Base-by-base conservation (phyloP, 2,329 filamentous ascomycete species). In the Colletotrichum sp. region DNA sequence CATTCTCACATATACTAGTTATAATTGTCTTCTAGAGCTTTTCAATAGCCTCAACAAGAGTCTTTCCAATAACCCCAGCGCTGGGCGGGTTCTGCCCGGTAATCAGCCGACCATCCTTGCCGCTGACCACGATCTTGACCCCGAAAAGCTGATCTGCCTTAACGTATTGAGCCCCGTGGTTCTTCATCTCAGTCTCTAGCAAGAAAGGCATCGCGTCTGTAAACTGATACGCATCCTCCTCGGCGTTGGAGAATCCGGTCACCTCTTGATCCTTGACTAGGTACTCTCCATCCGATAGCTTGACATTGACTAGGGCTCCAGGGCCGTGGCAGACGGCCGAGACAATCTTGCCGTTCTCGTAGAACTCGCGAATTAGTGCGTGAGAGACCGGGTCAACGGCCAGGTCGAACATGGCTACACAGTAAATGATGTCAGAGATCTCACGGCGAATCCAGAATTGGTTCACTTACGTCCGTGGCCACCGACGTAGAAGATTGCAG, bases 1-100 rank as follows among this genome's bases (percentile, higher is more conserved):
- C n/a, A 13, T 4, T 24, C 3, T 13, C 6, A 21, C 10, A 2
- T 0, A 24, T 5, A 21, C 12, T 21, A 0, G 2, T 21, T 52
- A 12, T 3, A 0, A 13, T 7, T 13, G 2, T 49, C 10, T 4
- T 52, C n/a, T 21, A 52, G 2, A 52, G n/a, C 3, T 52, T 52
- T 7, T 12, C 12, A n/a, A 52, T 52, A 2, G 44, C 44, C 44
- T 52, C n/a, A 52, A 52, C 44, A 5, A 52, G 44, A 21, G n/a
- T 3, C n/a, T 52, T 52, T 52, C 44, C 44, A 52, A 52, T 52
- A 1, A 52, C 44, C 0, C 44, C 44, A 3, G 44, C 44, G 4
- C 44, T 52, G 2, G 44, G 44, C 44, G 44, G 44, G n/a, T 52
- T 52, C 12, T 52, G 44, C 1, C 44, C 44, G 44, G 44, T 52